Base-by-base conservation (phyloP, 177 flowering plant species). In the Tripterygium wilfordii region DNA sequence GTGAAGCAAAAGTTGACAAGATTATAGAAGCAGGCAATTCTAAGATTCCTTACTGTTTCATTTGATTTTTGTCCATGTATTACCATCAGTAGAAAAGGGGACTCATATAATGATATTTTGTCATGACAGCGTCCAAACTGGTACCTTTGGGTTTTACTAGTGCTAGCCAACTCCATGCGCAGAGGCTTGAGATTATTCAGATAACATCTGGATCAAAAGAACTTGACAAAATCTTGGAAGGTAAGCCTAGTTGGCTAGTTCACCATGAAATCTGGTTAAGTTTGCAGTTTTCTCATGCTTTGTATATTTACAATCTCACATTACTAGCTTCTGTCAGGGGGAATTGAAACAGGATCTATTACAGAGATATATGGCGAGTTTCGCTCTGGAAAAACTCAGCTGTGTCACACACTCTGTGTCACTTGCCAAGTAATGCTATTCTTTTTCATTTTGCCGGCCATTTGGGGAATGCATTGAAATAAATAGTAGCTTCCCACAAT, bases 341-440 rank as follows among this genome's bases (percentile, higher is more conserved):
- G 98, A 25, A 64, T 91, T 51, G 98, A 91, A 64, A 91, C 96
- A 2, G 98, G 96, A 42, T 85, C 98, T 30, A 88, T 91, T 39
- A 91, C 98, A 52, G 98, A 91, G 66, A 24, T 91, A 36, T 91
- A 91, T 72, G 98, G 98, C 30, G 98, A 91, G 65, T 91, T 81
- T 46, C 95, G 98, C 39, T 78, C 88, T 53, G 98, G 98, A 49
- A 91, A 91, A 69, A 91, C 98, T 65, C 98, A 91, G 65, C 68
- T 91, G 38, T 91, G 98, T 57, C 98, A 91, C 66, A 91, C 98
- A 13, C 75, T 91, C 1, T 91, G 98, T 30, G 98, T 91, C 37
- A 83, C 96, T 55, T 91, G 98, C 78, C 98, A 91, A 70, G 98
- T 91, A 76, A 66, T 38, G 8, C 14, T 60, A 29, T 23, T 8